These are phyloP conservation scores for Alnus glutinosa DNA, from an alignment of 306 rosid species.

Conservation along the genomic window DNA sequence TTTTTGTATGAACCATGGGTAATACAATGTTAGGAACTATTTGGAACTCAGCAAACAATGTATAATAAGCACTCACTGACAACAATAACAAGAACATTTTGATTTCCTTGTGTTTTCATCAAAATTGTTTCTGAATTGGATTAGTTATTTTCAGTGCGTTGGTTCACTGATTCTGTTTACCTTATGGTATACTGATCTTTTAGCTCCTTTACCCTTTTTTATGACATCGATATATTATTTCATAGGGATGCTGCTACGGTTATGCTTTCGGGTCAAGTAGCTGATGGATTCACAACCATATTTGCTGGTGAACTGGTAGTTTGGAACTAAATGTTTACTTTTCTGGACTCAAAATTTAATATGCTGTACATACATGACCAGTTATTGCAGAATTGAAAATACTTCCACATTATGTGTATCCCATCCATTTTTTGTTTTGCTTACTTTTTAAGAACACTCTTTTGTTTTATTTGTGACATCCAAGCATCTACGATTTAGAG, in stretches of 20 bases:
- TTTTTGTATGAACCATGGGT: not conserved
- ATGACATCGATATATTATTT: not conserved
- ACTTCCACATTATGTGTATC: not conserved
- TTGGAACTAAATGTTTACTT: not conserved
- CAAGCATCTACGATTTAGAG: not conserved
- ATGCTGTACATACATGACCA: not conserved
- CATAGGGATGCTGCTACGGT: constrained; percentile 81
- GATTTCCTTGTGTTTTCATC: not conserved
- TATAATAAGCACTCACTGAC: not conserved
- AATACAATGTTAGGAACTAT: not conserved
- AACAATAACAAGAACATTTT: not conserved
- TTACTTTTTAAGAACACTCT: not conserved
- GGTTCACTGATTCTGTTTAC: not conserved
- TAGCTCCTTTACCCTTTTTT: constrained; percentile 8
- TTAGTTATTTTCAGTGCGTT: not conserved
- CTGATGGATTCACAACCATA: constrained; percentile 83
- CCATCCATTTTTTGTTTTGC: not conserved
- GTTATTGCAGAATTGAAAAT: not conserved
- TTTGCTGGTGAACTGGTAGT: constrained; percentile 93
- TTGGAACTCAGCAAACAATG: not conserved
- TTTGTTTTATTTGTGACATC: not conserved
- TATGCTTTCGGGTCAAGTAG: constrained; percentile 98
- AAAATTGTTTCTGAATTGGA: not conserved
- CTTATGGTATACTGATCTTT: not conserved
- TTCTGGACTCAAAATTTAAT: not conserved